Base-by-base conservation (phyloP, 345 rosid species). In the Zanthoxylum bungeanum region DNA sequence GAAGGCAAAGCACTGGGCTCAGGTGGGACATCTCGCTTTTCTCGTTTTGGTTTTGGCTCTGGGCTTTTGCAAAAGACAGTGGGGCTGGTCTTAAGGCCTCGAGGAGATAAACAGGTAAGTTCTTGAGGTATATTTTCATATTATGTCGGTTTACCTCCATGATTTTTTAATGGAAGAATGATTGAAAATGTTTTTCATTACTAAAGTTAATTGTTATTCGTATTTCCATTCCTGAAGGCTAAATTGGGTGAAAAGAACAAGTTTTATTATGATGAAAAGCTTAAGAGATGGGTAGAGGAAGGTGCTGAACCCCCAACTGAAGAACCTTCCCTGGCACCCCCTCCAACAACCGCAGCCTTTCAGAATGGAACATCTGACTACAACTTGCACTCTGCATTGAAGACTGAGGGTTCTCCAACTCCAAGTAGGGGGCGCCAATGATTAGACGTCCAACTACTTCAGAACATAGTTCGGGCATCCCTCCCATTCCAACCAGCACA, bases 241-340 rank as follows among this genome's bases (percentile, higher is more conserved):
- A 96, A 96, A 78, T 69, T 96, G 83, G 99, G 99, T 14, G 95
- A 84, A 27, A 86, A 72, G 76, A 96, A 96, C 78, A 89, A 88
- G 74, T 96, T 96, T 74, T 89, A 93, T 58, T 96, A 87, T 55
- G 98, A 96, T 57, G 98, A 91, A 72, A 93, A 93, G 66, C 93
- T 88, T 28, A 96, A 93, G 87, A 88, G 93, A 87, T 93, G 99
- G 99, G 93, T 93, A 65, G 97, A 96, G 84, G 97, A 85, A 85
- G 99, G 99, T 64, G 99, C 76, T 53, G 95, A 86, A 68, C 88
- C 92, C 50, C 89, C 95, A 63, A 89, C 96, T 25, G 95, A 91
- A 76, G 96, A 89, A 81, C 75, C 94, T 50, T 87, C 90, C 25
- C 70, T 87, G 71, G 80, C 97, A 39, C 98, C 98, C 67, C 99